phyloP scores from a whole-genome alignment of 164 flowering plant species.

The Liriodendron chinense region DNA sequence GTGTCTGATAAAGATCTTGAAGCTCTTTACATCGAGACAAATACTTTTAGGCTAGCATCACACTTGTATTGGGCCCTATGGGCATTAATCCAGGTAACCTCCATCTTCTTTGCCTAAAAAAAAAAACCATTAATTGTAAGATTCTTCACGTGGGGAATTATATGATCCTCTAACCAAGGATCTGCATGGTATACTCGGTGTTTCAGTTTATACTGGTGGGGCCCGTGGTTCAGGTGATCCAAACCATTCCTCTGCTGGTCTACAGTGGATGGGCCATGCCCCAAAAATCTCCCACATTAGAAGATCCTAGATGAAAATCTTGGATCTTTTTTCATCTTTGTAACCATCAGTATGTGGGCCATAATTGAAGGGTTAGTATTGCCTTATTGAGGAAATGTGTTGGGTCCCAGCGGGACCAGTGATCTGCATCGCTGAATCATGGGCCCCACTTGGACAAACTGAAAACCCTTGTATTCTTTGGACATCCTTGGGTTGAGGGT shows the following conservation, averaged over 20 bases:
- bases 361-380: background rate
- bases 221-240: background rate
- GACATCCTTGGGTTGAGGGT: background rate
- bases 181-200: background rate
- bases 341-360: background rate
- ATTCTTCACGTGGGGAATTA: background rate
- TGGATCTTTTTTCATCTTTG: background rate
- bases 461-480: background rate
- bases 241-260: background rate
- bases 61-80: slow-evolving; percentile 94
- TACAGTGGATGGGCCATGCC: background rate
- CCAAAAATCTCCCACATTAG: background rate
- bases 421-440: background rate
- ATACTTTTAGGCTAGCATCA: slow-evolving; percentile 67
- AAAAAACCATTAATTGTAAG: background rate
- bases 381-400: background rate
- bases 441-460: background rate
- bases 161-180: background rate
- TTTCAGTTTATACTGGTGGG: background rate
- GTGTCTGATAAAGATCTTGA: slow-evolving; percentile 65
- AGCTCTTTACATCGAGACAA: slow-evolving; percentile 77
- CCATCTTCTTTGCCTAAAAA: background rate
- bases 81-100: slow-evolving; percentile 84
- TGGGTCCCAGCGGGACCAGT: background rate
- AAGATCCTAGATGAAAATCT: background rate